Evolutionary conservation across 768 basidiomycete genomes (phyloP).

Genomic region (Xerocomellus intermedius): DNA sequence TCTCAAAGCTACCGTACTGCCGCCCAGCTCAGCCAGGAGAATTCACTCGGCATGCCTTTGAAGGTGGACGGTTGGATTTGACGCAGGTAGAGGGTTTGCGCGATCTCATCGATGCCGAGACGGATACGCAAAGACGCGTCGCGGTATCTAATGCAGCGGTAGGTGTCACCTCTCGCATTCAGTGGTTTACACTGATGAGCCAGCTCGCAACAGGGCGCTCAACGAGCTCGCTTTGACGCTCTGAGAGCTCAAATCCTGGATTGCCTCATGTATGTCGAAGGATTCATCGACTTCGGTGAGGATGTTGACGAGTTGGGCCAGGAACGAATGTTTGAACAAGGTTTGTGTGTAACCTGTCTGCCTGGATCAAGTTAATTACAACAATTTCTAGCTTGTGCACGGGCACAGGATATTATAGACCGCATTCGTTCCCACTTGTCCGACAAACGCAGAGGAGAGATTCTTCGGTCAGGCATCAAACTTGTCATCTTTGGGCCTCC

Average conservation of each 20-base stretch:
- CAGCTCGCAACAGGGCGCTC: constrained; percentile 53
- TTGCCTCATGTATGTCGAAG: constrained; percentile 79
- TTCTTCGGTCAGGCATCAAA: constrained; percentile 77
- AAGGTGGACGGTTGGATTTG: constrained; percentile 77
- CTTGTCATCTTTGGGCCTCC: constrained; percentile 91
- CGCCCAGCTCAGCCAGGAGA: constrained; percentile 86
- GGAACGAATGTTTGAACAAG: constrained; percentile 72
- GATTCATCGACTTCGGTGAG: constrained; percentile 91
- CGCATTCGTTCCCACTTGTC: constrained; percentile 57
- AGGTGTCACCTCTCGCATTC: constrained; percentile 26
- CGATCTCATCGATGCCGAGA: constrained; percentile 87
- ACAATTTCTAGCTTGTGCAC: constrained; percentile 45
- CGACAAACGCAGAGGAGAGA: constrained; percentile 78
- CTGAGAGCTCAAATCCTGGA: constrained; percentile 66
- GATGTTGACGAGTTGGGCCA: constrained; percentile 76
- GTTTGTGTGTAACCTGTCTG: constrained; percentile 34
- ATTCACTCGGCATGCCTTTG: constrained; percentile 83
- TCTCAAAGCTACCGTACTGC: constrained; percentile 59
- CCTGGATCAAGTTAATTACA: neutral
- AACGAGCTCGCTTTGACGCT: constrained; percentile 56
- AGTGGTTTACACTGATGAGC: neutral
- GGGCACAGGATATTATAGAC: constrained; percentile 47
- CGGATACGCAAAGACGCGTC: constrained; percentile 73
- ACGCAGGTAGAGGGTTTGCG: constrained; percentile 88
- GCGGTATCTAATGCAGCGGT: constrained; percentile 72